These are phyloP conservation scores for Alternaria triticimaculans DNA, from an alignment of 2,329 filamentous ascomycete genomes.

Conservation along the genomic window DNA sequence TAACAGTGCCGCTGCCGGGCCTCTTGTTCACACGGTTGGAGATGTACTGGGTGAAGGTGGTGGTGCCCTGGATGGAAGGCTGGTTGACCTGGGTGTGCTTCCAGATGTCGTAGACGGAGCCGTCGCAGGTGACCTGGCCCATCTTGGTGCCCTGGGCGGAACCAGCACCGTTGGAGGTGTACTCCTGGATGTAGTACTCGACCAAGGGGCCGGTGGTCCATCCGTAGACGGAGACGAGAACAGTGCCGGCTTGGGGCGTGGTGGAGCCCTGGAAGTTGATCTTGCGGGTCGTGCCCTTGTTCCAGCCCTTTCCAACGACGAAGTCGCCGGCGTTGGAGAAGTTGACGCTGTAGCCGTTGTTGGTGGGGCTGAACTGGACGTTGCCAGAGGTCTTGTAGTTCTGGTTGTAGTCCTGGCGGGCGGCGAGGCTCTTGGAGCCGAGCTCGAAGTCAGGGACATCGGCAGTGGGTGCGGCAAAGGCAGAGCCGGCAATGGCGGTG, in stretches of 20 bases:
- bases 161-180: conserved; percentile 53
- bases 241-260: conserved; percentile 28
- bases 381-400: conserved; percentile 44
- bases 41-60: conserved; percentile 61
- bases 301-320: conserved; percentile 45
- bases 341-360: conserved; percentile 36
- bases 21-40: conserved; percentile 36
- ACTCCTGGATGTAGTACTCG: conserved; percentile 61
- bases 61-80: conserved; percentile 57
- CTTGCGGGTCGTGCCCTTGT: conserved; percentile 34
- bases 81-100: conserved; percentile 47
- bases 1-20: conserved; percentile 38
- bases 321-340: conserved; percentile 41
- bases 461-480: conserved; percentile 32
- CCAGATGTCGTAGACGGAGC: conserved; percentile 41
- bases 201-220: conserved; percentile 58
- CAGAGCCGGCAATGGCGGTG: conserved; percentile 23
- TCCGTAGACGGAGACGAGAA: conserved; percentile 57
- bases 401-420: conserved; percentile 44
- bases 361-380: conserved; percentile 35
- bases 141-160: conserved; percentile 37
- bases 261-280: conserved; percentile 41
- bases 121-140: conserved; percentile 38
- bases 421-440: conserved; percentile 18
- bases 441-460: conserved; percentile 42